Base-by-base conservation (phyloP, 176 grass and related monocot species). In the Calamus simplicifolius region DNA sequence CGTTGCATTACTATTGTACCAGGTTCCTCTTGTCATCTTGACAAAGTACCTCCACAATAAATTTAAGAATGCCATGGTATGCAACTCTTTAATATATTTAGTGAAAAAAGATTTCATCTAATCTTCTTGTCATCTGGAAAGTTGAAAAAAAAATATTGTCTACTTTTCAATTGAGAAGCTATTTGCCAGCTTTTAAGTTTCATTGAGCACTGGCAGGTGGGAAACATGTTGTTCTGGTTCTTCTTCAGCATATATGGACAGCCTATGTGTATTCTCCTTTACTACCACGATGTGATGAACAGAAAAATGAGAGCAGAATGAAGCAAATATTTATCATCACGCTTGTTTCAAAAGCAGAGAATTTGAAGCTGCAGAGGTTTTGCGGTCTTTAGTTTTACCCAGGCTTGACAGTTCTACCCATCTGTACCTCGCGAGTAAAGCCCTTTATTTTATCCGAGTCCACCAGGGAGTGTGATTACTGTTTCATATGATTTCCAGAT, bases 201-300 rank as follows among this genome's bases (percentile, higher is more conserved):
- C 29, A 0, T 23, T 27, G 29, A 58, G 27, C 49, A 56, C 70
- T 38, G 8, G 18, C 76, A 98, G 93, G 87, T 81, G 54, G 93
- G 93, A 57, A 98, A 98, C 69, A 92, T 98, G 87, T 88, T 92
- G 52, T 92, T 98, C 67, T 92, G 87, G 93, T 88, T 98, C 81
- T 92, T 98, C 75, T 97, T 97, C 82, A 74, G 93, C 79, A 97
- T 97, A 76, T 51, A 88, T 19, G 93, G 93, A 66, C 93, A 97
- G 54, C 93, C 93, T 0, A 91, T 91, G 81, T 88, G 84, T 64
- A 79, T 97, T 71, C 93, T 97, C 49, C 62, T 91, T 18, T 97
- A 88, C 64, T 97, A 97, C 69, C 93, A 97, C 30, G 93, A 97
- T 75, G 84, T 91, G 53, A 97, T 91, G 93, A 97, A 91, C 68